Evolutionary conservation across 495 filamentous ascomycete genomes (phyloP).

Genomic region (Neurospora terricola): DNA sequence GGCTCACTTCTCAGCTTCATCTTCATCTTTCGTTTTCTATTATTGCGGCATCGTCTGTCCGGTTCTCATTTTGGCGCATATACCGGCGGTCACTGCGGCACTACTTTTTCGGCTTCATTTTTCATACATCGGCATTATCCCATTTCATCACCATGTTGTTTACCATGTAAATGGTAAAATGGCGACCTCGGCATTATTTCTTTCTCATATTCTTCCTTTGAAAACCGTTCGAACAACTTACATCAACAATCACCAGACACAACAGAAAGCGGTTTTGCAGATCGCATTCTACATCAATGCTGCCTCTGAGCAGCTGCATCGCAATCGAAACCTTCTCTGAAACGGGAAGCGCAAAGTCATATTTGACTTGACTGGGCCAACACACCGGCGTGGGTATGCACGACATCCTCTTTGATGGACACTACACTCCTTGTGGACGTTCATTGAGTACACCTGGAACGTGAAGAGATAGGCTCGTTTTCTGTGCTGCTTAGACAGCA

Average conservation of each 20-base stretch:
- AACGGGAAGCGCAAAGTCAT: background rate
- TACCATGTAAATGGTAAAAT: background rate
- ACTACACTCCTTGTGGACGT: background rate
- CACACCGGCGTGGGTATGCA: background rate
- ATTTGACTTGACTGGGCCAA: background rate
- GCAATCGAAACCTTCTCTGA: background rate
- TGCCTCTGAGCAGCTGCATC: background rate
- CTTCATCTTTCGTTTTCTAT: background rate
- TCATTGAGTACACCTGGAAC: background rate
- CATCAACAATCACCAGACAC: background rate
- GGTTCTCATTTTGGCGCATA: background rate
- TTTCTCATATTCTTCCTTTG: background rate
- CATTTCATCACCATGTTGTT: background rate
- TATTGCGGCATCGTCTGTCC: background rate
- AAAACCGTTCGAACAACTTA: background rate
- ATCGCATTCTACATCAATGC: background rate
- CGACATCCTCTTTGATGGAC: background rate
- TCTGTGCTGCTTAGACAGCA: background rate
- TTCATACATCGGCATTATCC: background rate
- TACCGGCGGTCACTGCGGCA: background rate
- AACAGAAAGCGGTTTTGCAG: background rate
- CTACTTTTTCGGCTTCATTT: background rate
- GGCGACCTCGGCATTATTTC: background rate
- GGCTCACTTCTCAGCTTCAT: background rate
- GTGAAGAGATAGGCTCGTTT: background rate